These are phyloP conservation scores for Apophysomyces trapeziformis DNA, from an alignment of 371 early-diverging fungal species.

Conservation along the genomic window DNA sequence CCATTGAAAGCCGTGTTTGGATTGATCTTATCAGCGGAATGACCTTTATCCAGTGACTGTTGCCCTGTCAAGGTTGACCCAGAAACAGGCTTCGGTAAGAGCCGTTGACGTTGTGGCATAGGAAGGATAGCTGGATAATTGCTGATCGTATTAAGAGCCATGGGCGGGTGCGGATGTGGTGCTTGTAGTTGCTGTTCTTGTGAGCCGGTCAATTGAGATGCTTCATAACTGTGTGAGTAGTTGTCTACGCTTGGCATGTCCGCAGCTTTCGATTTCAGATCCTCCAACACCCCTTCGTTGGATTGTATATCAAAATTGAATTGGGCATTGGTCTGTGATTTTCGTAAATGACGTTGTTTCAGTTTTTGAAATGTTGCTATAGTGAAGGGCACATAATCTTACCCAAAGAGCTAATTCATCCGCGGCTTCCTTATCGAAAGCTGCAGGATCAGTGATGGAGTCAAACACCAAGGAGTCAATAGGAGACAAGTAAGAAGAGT, in stretches of 20 bases:
- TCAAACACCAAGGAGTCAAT: not conserved
- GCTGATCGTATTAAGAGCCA: too few relatives aligned
- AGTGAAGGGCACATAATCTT: not conserved
- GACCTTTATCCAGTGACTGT: not conserved
- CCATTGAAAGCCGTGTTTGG: not conserved
- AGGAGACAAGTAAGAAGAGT: not conserved
- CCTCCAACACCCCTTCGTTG: not conserved
- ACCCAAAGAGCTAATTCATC: constrained; percentile 37
- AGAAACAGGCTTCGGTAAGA: not conserved
- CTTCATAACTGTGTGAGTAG: not conserved
- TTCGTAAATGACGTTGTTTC: not conserved
- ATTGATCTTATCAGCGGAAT: not conserved
- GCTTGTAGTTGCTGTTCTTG: too few relatives aligned
- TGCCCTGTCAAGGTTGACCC: not conserved
- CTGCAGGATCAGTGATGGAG: not conserved
- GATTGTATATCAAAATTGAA: constrained; percentile 10
- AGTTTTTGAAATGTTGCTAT: not conserved
- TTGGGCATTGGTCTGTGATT: constrained; percentile 9
- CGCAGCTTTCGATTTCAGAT: not conserved
- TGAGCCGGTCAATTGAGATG: not conserved
- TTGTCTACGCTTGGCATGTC: not conserved
- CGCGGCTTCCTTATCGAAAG: constrained; percentile 46
- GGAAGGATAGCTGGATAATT: constrained; percentile 1
- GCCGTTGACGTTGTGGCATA: constrained; percentile 4
- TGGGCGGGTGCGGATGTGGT: not conserved